phyloP scores from a whole-genome alignment of 352 stramenopile genomes.

The Pythium periplocum region DNA sequence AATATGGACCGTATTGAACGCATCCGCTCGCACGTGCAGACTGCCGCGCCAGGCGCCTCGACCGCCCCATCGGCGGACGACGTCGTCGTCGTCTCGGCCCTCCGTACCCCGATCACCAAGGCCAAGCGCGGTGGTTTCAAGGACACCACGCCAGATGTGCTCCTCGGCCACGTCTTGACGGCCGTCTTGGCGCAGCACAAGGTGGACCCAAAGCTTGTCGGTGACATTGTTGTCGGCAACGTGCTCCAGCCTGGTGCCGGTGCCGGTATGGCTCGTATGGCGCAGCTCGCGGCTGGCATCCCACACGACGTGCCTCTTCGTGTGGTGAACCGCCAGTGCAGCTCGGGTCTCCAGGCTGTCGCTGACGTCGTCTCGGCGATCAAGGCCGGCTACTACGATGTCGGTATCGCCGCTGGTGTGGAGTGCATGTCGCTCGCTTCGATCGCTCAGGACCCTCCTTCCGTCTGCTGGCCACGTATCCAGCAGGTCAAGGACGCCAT shows the following conservation, averaged over 20 bases:
- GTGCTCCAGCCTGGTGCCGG: constrained; percentile 78
- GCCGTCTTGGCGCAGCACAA: constrained; percentile 81
- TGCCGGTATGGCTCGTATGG: constrained; percentile 74
- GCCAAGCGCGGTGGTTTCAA: constrained; percentile 87
- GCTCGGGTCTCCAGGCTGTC: constrained; percentile 82
- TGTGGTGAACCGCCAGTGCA: constrained; percentile 85
- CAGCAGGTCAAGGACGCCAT: constrained; percentile 56
- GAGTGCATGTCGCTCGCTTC: constrained; percentile 81
- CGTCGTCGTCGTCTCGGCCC: constrained; percentile 79
- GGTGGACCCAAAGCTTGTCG: constrained; percentile 68
- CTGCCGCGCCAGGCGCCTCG: constrained; percentile 14
- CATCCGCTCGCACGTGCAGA: constrained; percentile 62
- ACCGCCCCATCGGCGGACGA: constrained; percentile 44
- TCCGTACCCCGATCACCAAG: constrained; percentile 86
- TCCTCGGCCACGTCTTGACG: constrained; percentile 82
- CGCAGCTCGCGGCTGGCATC: constrained; percentile 71
- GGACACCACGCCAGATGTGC: constrained; percentile 88
- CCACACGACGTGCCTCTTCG: constrained; percentile 70
- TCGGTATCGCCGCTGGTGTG: constrained; percentile 80
- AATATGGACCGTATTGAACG: constrained; percentile 70
- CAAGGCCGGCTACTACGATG: constrained; percentile 81
- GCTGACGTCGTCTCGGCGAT: constrained; percentile 70
- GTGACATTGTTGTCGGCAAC: constrained; percentile 84
- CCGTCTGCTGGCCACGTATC: constrained; percentile 55
- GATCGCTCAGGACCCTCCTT: constrained; percentile 47